These are phyloP conservation scores for Globisporangium paroecandrum DNA, from an alignment of 352 stramenopile genomes.

Conservation along the genomic window DNA sequence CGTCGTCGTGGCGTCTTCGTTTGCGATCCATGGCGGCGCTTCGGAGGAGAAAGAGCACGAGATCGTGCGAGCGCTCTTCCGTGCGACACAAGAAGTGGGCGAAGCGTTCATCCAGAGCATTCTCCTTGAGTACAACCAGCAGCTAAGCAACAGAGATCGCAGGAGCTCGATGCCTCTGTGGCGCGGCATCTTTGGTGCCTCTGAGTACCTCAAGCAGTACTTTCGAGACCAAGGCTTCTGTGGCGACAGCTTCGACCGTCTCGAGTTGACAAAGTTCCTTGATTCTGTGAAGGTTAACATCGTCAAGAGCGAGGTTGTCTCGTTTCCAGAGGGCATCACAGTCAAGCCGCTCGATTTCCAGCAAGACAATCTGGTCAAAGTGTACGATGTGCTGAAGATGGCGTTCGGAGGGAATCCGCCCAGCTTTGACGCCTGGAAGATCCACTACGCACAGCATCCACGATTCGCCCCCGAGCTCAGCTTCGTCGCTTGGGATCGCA, in stretches of 20 bases:
- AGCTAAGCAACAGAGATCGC: background rate
- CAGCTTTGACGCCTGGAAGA: constrained; percentile 18
- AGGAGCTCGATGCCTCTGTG: background rate
- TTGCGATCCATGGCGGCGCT: background rate
- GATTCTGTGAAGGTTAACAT: background rate
- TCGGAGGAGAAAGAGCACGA: background rate
- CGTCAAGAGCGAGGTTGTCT: background rate
- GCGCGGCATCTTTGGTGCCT: background rate
- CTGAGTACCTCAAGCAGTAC: background rate
- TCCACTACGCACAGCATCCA: constrained; percentile 18
- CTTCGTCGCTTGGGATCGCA: background rate
- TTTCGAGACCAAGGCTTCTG: background rate
- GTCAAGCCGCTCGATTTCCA: constrained; percentile 7
- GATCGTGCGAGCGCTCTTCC: background rate
- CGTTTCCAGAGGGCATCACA: constrained; percentile 4
- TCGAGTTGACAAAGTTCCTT: constrained; percentile 3
- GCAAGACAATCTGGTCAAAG: background rate
- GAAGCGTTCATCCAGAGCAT: background rate
- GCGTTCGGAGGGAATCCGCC: constrained; percentile 14
- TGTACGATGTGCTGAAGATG: constrained; percentile 17
- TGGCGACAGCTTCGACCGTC: background rate
- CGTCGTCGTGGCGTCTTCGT: background rate
- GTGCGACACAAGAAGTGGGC: background rate
- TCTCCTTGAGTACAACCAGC: background rate
- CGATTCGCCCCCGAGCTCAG: constrained; percentile 19